Evolutionary conservation across 2,329 filamentous ascomycete genomes (phyloP).

Genomic region (Herpotrichia juniperi): DNA sequence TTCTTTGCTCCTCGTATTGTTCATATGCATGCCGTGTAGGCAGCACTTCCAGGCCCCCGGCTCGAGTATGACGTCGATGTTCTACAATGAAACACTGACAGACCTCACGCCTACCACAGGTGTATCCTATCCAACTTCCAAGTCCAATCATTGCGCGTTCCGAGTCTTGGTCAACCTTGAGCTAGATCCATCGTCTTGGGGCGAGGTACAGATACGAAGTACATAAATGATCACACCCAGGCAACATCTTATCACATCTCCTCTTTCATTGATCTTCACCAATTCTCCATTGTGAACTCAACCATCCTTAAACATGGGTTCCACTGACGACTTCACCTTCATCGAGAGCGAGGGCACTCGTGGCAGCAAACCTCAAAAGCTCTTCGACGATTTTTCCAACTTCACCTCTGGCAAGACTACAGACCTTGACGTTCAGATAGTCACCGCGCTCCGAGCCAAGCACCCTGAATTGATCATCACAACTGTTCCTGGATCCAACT

Average conservation of each 20-base stretch:
- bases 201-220: neutral
- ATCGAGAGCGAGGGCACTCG: constrained; percentile 25
- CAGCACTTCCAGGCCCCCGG: constrained; percentile 9
- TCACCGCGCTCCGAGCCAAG: constrained; percentile 41
- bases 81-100: constrained; percentile 5
- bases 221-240: neutral
- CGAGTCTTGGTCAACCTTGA: neutral
- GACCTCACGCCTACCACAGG: constrained; percentile 6
- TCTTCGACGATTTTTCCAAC: constrained; percentile 45
- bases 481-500: constrained; percentile 43
- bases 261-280: neutral
- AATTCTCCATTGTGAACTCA: neutral
- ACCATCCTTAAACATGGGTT: constrained; percentile 18
- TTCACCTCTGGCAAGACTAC: constrained; percentile 42
- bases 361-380: constrained; percentile 21
- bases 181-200: neutral
- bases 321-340: constrained; percentile 40
- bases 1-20: too few species aligned
- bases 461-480: constrained; percentile 48
- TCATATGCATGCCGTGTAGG: constrained; percentile 4
- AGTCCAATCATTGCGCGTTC: constrained; percentile 8
- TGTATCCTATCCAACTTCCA: neutral
- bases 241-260: neutral
- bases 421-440: constrained; percentile 49
- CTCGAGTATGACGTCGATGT: constrained; percentile 17